A percentile compares a stretch with the other conserved stretches of the same genome.
These are phyloP conservation scores for Penicillium malachiteum DNA, from an alignment of 495 filamentous ascomycete species.

Conservation along the genomic window DNA sequence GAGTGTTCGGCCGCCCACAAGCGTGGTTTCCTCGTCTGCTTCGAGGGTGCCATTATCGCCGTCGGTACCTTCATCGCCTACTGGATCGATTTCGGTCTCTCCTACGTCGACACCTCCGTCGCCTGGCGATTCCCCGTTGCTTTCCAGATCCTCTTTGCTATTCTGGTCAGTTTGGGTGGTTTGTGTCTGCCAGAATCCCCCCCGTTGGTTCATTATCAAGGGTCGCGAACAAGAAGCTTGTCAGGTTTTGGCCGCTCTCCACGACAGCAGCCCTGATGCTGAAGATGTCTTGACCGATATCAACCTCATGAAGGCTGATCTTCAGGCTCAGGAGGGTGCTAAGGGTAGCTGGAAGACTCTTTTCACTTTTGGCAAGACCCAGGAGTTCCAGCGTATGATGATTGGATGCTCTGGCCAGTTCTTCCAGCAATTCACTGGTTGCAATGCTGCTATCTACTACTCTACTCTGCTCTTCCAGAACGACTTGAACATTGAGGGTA, in stretches of 20 bases:
- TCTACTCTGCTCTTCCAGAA: conserved; percentile 73
- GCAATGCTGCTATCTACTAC: conserved; percentile 85
- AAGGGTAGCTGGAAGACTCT: conserved; percentile 41
- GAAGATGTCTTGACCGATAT: conserved; percentile 39
- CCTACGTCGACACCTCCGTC: conserved; percentile 47
- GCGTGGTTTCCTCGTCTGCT: conserved; percentile 76
- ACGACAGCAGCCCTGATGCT: conserved; percentile 24
- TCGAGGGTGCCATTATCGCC: conserved; percentile 76
- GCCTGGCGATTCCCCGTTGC: conserved; percentile 72
- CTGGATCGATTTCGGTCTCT: conserved; percentile 79
- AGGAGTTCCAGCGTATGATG: conserved; percentile 45
- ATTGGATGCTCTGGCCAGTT: conserved; percentile 53
- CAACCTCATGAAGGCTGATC: conserved; percentile 48
- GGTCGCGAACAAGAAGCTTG: conserved; percentile 59
- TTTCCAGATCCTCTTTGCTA: conserved; percentile 73
- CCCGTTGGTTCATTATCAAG: conserved; percentile 69
- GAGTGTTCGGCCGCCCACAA: conserved; percentile 71
- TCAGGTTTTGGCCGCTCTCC: conserved; percentile 63
- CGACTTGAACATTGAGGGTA: conserved; percentile 56
- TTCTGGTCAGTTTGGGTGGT: conserved; percentile 58
- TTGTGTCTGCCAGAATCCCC: conserved; percentile 70
- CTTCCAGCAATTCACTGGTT: conserved; percentile 75
- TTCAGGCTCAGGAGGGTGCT: conserved; percentile 22
- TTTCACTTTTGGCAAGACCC: conserved; percentile 45
- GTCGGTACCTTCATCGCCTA: conserved; percentile 77